Evolutionary conservation across 1,284 basidiomycete species (phyloP).

Genomic region (Microbotryum saponariae): DNA sequence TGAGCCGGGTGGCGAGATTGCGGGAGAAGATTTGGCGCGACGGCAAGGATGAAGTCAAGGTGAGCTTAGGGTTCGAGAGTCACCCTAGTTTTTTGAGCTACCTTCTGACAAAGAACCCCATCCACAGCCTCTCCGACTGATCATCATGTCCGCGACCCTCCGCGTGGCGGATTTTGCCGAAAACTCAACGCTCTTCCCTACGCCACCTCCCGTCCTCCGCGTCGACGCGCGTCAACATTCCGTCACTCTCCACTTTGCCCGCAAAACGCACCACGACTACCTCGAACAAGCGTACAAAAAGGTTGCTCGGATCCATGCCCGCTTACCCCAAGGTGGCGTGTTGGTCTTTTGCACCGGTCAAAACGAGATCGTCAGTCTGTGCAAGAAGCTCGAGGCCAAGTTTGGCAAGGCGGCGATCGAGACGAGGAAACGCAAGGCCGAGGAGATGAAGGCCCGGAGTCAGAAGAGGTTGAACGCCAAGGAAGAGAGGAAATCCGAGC

Average conservation of each 20-base stretch:
- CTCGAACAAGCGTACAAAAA: slow-evolving; percentile 86
- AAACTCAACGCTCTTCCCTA: slow-evolving; percentile 72
- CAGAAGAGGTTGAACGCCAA: slow-evolving; percentile 6
- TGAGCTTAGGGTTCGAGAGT: slow-evolving; percentile 36
- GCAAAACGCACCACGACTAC: slow-evolving; percentile 78
- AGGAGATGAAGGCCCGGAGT: slow-evolving; percentile 28
- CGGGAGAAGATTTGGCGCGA: slow-evolving; percentile 82
- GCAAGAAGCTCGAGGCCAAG: slow-evolving; percentile 63
- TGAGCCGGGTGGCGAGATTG: slow-evolving; percentile 82
- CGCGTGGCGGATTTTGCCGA: slow-evolving; percentile 87
- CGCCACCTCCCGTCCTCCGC: slow-evolving; percentile 80
- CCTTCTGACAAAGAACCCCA: background rate
- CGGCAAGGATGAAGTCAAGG: slow-evolving; percentile 57
- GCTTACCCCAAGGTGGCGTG: slow-evolving; percentile 62
- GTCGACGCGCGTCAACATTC: slow-evolving; percentile 88
- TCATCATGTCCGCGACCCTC: slow-evolving; percentile 98
- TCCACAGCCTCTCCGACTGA: slow-evolving; percentile 71
- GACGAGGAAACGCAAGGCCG: slow-evolving; percentile 46
- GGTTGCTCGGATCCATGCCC: slow-evolving; percentile 66
- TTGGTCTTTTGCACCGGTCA: slow-evolving; percentile 72
- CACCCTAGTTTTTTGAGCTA: background rate
- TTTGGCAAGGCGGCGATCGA: slow-evolving; percentile 64
- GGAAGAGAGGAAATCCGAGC: slow-evolving; percentile 12
- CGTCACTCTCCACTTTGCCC: slow-evolving; percentile 89
- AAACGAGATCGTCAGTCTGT: slow-evolving; percentile 61